Conservation (phyloP, 495 filamentous ascomycete genomes). For the Aspergillus avenaceus region DNA sequence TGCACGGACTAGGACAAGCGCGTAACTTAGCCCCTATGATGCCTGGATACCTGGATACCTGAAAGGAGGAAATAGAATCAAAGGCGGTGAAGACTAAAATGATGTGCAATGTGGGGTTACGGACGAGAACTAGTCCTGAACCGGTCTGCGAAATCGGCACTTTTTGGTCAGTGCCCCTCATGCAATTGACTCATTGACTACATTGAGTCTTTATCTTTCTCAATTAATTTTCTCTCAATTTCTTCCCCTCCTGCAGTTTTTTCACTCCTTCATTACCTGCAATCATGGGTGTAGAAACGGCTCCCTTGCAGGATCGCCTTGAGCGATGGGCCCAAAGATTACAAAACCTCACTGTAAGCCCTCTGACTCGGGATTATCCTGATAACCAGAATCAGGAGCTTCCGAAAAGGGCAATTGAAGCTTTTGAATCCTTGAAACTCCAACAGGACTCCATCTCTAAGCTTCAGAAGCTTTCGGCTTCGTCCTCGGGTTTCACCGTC, state of each 20-base stretch:
- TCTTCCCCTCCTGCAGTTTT: slow-evolving; percentile 3
- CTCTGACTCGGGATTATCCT: slow-evolving; percentile 49
- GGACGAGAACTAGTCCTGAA: not conserved
- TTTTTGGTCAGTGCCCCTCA: slow-evolving; percentile 12
- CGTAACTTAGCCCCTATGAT: not conserved
- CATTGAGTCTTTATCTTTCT: slow-evolving; percentile 10
- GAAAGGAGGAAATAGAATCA: not conserved
- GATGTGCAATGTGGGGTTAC: slow-evolving; percentile 3
- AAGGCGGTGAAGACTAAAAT: not conserved
- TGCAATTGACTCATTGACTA: not conserved
- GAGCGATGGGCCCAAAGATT: slow-evolving; percentile 46
- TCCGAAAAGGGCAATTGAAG: slow-evolving; percentile 42
- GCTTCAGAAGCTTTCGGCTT: slow-evolving; percentile 37
- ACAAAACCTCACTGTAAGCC: slow-evolving; percentile 45
- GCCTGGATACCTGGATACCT: not conserved
- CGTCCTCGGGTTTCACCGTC: slow-evolving; percentile 41
- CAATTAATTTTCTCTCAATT: not conserved
- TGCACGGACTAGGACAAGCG: not conserved
- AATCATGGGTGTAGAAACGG: slow-evolving; percentile 36
- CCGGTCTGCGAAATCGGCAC: slow-evolving; percentile 18
- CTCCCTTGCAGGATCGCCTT: slow-evolving; percentile 40
- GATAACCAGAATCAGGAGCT: slow-evolving; percentile 32
- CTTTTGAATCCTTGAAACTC: slow-evolving; percentile 42
- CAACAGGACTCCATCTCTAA: slow-evolving; percentile 33
- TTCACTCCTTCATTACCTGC: slow-evolving; percentile 16